Percentiles rank a stretch among this genome's conserved stretches.
Evolutionary conservation across 345 rosid genomes (phyloP).

Genomic region (Odontarrhena argentea): DNA sequence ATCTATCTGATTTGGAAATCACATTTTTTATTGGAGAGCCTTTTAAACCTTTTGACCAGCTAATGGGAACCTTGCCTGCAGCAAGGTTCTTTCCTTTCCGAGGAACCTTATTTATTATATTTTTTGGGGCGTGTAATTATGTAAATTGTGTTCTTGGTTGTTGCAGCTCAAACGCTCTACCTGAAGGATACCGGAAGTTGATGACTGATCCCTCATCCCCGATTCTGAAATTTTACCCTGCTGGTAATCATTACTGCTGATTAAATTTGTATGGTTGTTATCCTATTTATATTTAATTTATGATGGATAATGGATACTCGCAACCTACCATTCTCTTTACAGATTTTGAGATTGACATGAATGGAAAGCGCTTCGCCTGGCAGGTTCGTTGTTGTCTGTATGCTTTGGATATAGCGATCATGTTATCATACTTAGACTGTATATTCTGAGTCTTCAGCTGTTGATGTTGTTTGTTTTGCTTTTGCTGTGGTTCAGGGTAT

Average conservation of each 20-base stretch:
- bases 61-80: slow-evolving; percentile 96
- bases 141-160: slow-evolving; percentile 31
- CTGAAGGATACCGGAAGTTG: slow-evolving; percentile 71
- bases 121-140: slow-evolving; percentile 27
- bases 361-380: slow-evolving; percentile 97
- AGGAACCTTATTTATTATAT: slow-evolving; percentile 12
- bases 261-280: neutral
- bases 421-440: slow-evolving; percentile 19
- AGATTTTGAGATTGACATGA: slow-evolving; percentile 98
- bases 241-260: slow-evolving; percentile 51
- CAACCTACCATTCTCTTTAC: slow-evolving; percentile 38
- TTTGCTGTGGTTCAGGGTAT: slow-evolving; percentile 65
- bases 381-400: slow-evolving; percentile 58
- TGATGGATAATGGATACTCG: slow-evolving; percentile 20
- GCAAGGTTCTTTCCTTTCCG: slow-evolving; percentile 59
- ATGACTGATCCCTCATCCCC: slow-evolving; percentile 90
- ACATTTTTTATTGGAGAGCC: slow-evolving; percentile 90
- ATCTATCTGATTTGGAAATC: slow-evolving; percentile 75
- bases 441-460: slow-evolving; percentile 10
- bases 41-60: slow-evolving; percentile 97
- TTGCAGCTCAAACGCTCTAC: slow-evolving; percentile 86
- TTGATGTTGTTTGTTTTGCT: slow-evolving; percentile 21
- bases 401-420: slow-evolving; percentile 31
- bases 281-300: neutral
- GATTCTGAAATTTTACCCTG: slow-evolving; percentile 69